Percentiles rank a stretch among this genome's conserved stretches.
These are phyloP conservation scores for Aspergillus sp. DNA, from an alignment of 2,329 filamentous ascomycete species.

Conservation along the genomic window DNA sequence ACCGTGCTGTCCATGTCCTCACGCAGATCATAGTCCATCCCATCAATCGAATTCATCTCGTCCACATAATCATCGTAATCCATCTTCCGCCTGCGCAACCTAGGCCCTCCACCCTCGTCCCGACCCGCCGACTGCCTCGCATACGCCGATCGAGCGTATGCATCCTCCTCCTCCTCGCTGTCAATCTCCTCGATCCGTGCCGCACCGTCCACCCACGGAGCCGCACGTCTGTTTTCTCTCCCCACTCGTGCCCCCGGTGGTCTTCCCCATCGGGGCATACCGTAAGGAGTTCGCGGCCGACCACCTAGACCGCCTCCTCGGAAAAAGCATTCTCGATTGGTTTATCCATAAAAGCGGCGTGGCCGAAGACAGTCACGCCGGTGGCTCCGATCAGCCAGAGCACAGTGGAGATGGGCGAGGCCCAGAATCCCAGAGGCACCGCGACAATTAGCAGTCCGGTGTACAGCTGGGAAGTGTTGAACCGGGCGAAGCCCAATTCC, in stretches of 20 bases:
- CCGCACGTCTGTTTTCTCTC: constrained; percentile 61
- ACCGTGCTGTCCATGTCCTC: constrained; percentile 52
- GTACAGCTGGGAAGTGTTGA: constrained; percentile 91
- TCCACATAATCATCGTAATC: constrained; percentile 52
- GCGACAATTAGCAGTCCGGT: constrained; percentile 80
- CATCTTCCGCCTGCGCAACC: constrained; percentile 38
- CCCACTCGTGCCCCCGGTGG: constrained; percentile 81
- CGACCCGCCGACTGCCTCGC: constrained; percentile 38
- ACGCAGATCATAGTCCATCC: constrained; percentile 55
- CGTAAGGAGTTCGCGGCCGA: constrained; percentile 98
- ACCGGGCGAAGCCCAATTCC: constrained; percentile 77
- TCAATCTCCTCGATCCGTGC: constrained; percentile 44
- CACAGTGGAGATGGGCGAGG: constrained; percentile 79
- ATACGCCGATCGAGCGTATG: constrained; percentile 25
- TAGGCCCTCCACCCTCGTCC: constrained; percentile 30
- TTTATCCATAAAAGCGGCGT: constrained; percentile 95
- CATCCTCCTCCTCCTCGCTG: constrained; percentile 45
- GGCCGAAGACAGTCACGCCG: constrained; percentile 89
- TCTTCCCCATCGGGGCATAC: constrained; percentile 98
- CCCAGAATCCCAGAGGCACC: constrained; percentile 80
- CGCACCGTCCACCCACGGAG: constrained; percentile 53
- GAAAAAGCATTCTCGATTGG: constrained; percentile 99
- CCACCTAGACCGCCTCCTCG: constrained; percentile 99
- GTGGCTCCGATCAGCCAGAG: constrained; percentile 96
- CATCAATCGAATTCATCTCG: constrained; percentile 46